These are phyloP conservation scores for Pseudocercospora crystallina DNA, from an alignment of 2,329 filamentous ascomycete species.

Conservation along the genomic window DNA sequence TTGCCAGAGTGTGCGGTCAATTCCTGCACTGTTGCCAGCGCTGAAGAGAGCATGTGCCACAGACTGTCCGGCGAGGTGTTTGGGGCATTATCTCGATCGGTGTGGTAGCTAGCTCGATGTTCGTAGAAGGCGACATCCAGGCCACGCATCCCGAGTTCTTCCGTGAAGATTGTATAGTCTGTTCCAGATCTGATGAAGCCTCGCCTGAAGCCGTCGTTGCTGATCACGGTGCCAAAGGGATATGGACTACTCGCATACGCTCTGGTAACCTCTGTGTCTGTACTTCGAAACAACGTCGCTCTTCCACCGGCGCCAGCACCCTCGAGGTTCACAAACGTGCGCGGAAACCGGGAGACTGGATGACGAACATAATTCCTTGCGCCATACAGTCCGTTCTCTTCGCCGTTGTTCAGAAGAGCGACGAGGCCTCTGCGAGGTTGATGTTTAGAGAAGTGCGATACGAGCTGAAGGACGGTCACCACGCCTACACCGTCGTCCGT, in stretches of 20 bases:
- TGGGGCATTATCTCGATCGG: conserved; percentile 77
- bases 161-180: conserved; percentile 82
- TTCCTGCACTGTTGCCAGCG: conserved; percentile 70
- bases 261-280: conserved; percentile 80
- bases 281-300: conserved; percentile 70
- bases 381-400: conserved; percentile 89
- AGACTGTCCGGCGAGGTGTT: conserved; percentile 71
- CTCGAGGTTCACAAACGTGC: conserved; percentile 92
- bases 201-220: conserved; percentile 77
- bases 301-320: conserved; percentile 89
- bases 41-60: conserved; percentile 93
- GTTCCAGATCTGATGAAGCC: conserved; percentile 81
- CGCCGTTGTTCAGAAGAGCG: conserved; percentile 87
- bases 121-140: conserved; percentile 90
- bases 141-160: conserved; percentile 76
- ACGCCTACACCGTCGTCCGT: conserved; percentile 93
- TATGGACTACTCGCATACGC: conserved; percentile 70
- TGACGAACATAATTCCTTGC: conserved; percentile 82
- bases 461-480: conserved; percentile 78
- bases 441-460: conserved; percentile 80
- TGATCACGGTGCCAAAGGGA: conserved; percentile 82
- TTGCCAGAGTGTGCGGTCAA: conserved; percentile 68
- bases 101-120: conserved; percentile 85
- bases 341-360: conserved; percentile 74
- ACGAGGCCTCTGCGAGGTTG: conserved; percentile 79